Evolutionary conservation across 257 asterid species (phyloP).

Genomic region (Capsicum chinense): DNA sequence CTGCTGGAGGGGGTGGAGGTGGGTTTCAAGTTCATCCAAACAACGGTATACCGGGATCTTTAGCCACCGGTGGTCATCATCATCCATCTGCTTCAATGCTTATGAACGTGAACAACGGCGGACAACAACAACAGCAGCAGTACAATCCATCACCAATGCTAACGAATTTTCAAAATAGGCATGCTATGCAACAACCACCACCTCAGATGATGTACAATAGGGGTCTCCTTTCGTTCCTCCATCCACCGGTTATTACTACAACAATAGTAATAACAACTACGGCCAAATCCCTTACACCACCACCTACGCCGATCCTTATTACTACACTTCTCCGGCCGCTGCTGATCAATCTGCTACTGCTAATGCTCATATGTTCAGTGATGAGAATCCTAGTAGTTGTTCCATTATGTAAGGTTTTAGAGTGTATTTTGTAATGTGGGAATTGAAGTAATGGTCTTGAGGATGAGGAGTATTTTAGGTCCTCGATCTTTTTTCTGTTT

Average conservation of each 20-base stretch:
- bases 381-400: conserved; percentile 68
- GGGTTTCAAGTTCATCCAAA: conserved; percentile 33
- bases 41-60: conserved; percentile 37
- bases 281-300: conserved; percentile 43
- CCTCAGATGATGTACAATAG: conserved; percentile 76
- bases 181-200: conserved; percentile 45
- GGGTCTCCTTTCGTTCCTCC: conserved; percentile 60
- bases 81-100: conserved; percentile 40
- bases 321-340: conserved; percentile 24
- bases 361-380: conserved; percentile 52
- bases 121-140: conserved; percentile 36
- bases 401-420: conserved; percentile 54
- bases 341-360: conserved; percentile 43
- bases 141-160: conserved; percentile 45
- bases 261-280: conserved; percentile 39
- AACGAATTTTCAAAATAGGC: conserved; percentile 63
- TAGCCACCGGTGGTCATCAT: conserved; percentile 42
- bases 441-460: conserved; percentile 30
- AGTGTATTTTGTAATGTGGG: conserved; percentile 34
- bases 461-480: conserved; percentile 26
- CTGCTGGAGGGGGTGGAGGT: conserved; percentile 26
- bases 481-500: not conserved
- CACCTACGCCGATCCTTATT: conserved; percentile 31
- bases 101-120: conserved; percentile 47
- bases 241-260: conserved; percentile 58